Evolutionary conservation across 768 basidiomycete species (phyloP), one percentile per base, ranked within the genome.

Genomic region (Auricularia sp.): DNA sequence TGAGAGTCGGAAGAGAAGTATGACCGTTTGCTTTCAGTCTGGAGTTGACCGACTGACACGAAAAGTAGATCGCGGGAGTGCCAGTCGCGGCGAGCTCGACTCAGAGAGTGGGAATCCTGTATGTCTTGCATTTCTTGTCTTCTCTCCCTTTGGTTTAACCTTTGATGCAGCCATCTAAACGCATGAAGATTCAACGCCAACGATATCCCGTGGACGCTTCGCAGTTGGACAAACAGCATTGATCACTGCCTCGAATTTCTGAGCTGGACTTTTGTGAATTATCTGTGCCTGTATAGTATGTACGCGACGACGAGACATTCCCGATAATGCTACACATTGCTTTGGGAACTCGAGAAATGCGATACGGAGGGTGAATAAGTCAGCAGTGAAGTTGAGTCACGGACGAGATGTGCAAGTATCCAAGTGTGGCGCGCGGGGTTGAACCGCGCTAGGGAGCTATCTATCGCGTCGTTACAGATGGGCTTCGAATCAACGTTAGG

Each of bases 1-100:
- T 66, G 76, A 75, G 51, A 78, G 71, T 65, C 78, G 87, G 70
- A 92, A 92, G 75, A 82, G 90, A 64, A 83, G 85, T 29, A 74
- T 79, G 39, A 83, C 87, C 71, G 90, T 89, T 75, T 68, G 83
- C 69, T 16, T 18, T 51, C 18, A 42, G 47, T 51, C 11, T 6
- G 11, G 21, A 16, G 21, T 10, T 11, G 47, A 18, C 21, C 47
- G 47, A 18, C 47, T 51, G 21, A 51, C 47, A 18, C 16, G 5
- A 8, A 5, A 21, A 18, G 47, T 18, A 18, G 47, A 6, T 18
- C 18, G 21, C 21, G 18, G 47, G 6, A 51, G 18, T 18, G 16
- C 11, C 47, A 21, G 47, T 18, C 47, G 47, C 18, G 29, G 29
- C 29, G 47, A 51, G 6, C 11, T 18, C 14, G 47, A 51, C 6